Percentiles rank a stretch among this genome's conserved stretches.
These are phyloP conservation scores for Malassezia globosa DNA, from an alignment of 1,284 basidiomycete species.

Conservation along the genomic window DNA sequence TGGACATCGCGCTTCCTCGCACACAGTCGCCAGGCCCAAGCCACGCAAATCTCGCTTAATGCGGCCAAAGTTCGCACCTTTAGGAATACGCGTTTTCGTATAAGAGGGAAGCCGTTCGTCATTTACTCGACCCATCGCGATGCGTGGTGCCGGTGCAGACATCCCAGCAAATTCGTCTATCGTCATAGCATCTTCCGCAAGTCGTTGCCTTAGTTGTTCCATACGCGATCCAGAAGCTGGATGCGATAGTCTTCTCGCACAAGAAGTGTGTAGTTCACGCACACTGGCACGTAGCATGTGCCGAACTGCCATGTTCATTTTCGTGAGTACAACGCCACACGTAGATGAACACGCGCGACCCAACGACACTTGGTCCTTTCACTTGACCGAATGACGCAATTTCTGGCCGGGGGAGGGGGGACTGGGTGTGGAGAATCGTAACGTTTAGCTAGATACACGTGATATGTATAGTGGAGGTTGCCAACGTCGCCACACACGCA, in stretches of 20 bases:
- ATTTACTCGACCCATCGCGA: conserved; percentile 31
- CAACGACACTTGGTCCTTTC: no score
- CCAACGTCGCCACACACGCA: no score
- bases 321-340: no score
- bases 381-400: no score
- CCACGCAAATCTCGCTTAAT: conserved; percentile 94
- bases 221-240: conserved; percentile 5
- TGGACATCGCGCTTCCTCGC: conserved; percentile 95
- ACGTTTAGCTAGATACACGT: no score
- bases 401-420: no score
- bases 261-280: background rate
- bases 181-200: conserved; percentile 20
- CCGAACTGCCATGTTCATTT: no score
- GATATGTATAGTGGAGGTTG: no score
- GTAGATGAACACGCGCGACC: no score
- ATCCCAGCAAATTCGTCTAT: conserved; percentile 32
- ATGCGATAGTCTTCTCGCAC: background rate
- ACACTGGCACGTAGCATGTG: background rate
- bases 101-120: conserved; percentile 66
- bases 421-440: no score
- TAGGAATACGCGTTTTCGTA: conserved; percentile 73
- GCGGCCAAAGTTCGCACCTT: conserved; percentile 71
- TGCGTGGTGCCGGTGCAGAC: conserved; percentile 5
- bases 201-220: conserved; percentile 26
- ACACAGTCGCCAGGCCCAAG: conserved; percentile 84